phyloP scores from a whole-genome alignment of 441 rosid species.

The Bocquillonia castaneifolia region DNA sequence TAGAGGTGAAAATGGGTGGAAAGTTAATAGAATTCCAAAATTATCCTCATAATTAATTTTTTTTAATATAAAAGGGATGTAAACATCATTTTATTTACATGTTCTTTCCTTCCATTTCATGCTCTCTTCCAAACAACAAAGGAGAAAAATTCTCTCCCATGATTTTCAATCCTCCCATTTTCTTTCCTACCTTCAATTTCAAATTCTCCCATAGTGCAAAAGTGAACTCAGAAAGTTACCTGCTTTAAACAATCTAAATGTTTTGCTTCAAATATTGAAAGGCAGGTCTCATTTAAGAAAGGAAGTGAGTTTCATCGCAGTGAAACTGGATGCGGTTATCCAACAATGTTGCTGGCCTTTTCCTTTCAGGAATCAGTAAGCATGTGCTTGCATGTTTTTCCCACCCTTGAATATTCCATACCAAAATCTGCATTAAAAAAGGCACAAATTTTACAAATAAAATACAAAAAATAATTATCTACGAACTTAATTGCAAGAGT shows the following conservation, averaged over 20 bases:
- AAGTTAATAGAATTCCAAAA: too few species aligned
- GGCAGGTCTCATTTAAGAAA: slow-evolving; percentile 39
- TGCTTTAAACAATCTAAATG: slow-evolving; percentile 39
- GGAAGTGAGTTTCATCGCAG: slow-evolving; percentile 44
- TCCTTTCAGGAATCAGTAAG: slow-evolving; percentile 34
- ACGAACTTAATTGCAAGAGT: background rate
- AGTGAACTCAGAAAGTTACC: slow-evolving; percentile 23
- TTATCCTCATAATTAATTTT: too few species aligned
- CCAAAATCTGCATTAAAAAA: slow-evolving; percentile 33
- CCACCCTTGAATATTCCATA: slow-evolving; percentile 48
- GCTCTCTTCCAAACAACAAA: too few species aligned
- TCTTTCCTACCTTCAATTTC: too few species aligned
- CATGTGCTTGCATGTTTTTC: slow-evolving; percentile 29
- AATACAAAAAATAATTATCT: slow-evolving; percentile 1
- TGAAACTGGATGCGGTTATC: slow-evolving; percentile 51
- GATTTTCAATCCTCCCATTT: too few species aligned
- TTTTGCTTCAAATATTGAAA: slow-evolving; percentile 42
- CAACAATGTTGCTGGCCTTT: slow-evolving; percentile 15
- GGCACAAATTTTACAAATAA: background rate
- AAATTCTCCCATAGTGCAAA: background rate
- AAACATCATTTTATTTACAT: too few species aligned
- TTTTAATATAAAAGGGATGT: too few species aligned
- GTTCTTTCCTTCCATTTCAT: too few species aligned
- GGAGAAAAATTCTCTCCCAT: too few species aligned
- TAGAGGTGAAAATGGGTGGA: too few species aligned